Percentiles rank a stretch among this genome's conserved stretches.
phyloP scores from a whole-genome alignment of 768 basidiomycete species.

The Suillus subaureus region DNA sequence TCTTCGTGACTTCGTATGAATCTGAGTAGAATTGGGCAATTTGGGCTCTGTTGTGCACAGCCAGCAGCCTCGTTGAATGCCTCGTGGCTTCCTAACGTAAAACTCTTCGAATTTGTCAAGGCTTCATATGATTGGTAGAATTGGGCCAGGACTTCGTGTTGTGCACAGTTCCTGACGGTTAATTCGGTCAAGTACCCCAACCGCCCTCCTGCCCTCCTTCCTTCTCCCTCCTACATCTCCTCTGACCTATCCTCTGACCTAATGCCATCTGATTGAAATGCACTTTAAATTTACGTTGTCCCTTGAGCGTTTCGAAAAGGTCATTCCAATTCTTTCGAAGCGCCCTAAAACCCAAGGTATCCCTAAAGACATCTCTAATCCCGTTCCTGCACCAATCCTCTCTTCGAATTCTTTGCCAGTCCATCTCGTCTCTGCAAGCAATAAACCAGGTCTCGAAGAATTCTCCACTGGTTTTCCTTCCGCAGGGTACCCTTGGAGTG shows the following conservation, averaged over 20 bases:
- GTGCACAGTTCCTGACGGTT: neutral
- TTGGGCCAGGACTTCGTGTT: no score
- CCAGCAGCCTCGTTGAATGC: no score
- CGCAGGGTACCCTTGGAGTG: neutral
- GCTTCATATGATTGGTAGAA: no score
- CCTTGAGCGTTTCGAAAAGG: neutral
- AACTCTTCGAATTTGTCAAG: no score
- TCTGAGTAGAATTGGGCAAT: no score
- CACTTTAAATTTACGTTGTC: neutral
- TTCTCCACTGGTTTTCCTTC: neutral
- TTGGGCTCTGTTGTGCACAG: neutral
- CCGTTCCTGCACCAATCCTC: neutral
- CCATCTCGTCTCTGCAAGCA: neutral
- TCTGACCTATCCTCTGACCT: neutral
- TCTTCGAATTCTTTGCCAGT: neutral
- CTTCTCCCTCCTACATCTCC: neutral
- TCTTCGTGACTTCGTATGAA: no score
- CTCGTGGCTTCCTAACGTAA: neutral
- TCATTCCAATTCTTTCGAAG: neutral
- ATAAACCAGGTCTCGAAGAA: neutral
- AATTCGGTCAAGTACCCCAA: neutral
- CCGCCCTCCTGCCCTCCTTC: neutral
- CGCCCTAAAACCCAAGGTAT: neutral
- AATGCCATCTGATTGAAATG: neutral
- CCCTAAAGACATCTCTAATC: neutral